Base-by-base conservation (phyloP, 1,284 basidiomycete species). In the Ustanciosporium gigantosporum region DNA sequence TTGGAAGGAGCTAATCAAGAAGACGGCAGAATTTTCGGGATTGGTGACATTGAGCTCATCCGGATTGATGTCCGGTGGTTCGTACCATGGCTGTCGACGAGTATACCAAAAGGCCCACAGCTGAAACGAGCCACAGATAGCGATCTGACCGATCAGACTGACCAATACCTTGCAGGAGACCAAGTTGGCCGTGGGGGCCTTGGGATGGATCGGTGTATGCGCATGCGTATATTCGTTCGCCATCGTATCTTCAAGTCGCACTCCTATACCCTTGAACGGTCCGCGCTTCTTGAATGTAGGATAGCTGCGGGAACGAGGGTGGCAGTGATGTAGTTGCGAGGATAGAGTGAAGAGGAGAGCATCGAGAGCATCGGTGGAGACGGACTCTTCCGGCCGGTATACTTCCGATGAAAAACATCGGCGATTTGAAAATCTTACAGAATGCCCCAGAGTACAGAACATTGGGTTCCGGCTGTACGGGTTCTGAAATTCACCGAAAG, bases 1-100 rank as follows among this genome's bases (percentile, higher is more conserved):
- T 80, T 98, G 95, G 85, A 97, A 98, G 60, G 90, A 94, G 3
- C 93, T 96, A 40, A 97, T 83, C 66, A 97, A 80, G 81, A 98
- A 99, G 46, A 99, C 80, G 7, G 85, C 85, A 7, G 94, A 88
- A 79, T 99, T 98, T 79, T 98, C 95, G 66, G 85, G 93, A 77
- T 95, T 98, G 44, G 82, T 85, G n/a, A 90, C 88, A 66, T 93
- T 86, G 45, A 98, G 83, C 73, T 91, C 86, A 76, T 89, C 85
- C 41, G 84, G 85, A 48, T 86, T 82, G 42, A 82, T 80, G 29
- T 82, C 80, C 3, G 87, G 86, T 29, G 85, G 80, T n/a, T 80
- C 78, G 71, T 84, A 84, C 93, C 93, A 99, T 42, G 84, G 81
- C 76, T 95, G 93, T 16, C 81, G 76, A 38, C 89, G 84, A 32